Base-by-base conservation (phyloP, 208 protist species). In the Leishmania tropica region DNA sequence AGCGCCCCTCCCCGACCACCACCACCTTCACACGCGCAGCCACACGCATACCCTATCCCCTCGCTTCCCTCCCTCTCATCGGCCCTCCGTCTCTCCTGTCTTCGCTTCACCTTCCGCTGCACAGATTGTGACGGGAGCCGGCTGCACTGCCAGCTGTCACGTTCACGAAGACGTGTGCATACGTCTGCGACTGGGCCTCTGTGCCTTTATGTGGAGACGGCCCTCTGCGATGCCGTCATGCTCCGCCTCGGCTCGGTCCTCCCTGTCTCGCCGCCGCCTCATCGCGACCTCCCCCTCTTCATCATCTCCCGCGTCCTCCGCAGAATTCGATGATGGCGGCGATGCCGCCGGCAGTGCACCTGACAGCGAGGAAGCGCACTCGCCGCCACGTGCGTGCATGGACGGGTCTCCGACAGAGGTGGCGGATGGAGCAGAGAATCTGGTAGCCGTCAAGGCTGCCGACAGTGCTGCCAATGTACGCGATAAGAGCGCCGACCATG, bases 201-300 rank as follows among this genome's bases (percentile, higher is more conserved):
- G 47, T 0, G 47, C 35, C 21, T 40, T 17, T 54, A 37, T 56
- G 45, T 56, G 45, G 24, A 62, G 31, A 15, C 19, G 13, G 6
- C 31, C 28, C 10, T 60, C 48, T 42, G 31, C 35, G 24, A 76
- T 76, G 72, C 72, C n/a, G 31, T 76, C 47, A 76, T 76, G 45
- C 31, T 28, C 47, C 28, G 3, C 45, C 0, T 40, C 45, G 0
- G 42, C 13, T 24, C 19, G 17, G 7, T n/a, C 65, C 65, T 45
- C 65, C 65, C 21, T 40, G 17, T 71, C 31, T 37, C 31, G 7
- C 15, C 47, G 45, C 13, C 47, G 42, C 45, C 21, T 45, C 48
- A 31, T 54, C 31, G 72, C 24, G 13, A 45, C 47, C 31, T 58
- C 31, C 71, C 53, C 71, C 19, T 31, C n/a, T n/a, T 47, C 67